A percentile compares a stretch with the other conserved stretches of the same genome.
phyloP scores from a whole-genome alignment of 2,329 filamentous ascomycete species.

The Trichoderma asperellum region DNA sequence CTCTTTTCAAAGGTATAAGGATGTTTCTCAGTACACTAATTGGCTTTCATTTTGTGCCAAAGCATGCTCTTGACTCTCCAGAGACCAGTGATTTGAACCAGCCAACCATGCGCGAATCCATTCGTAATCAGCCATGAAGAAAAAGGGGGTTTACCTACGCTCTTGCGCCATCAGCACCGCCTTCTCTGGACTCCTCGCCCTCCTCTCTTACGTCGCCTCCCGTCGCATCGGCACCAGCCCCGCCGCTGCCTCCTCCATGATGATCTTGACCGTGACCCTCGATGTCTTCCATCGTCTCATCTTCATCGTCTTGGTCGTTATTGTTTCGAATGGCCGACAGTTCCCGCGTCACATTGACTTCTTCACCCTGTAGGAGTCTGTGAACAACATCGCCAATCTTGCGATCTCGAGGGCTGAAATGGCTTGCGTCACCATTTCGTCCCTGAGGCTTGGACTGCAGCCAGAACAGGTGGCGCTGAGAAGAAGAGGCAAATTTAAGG shows the following conservation, averaged over 20 bases:
- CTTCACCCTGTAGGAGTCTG: conserved; percentile 81
- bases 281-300: conserved; percentile 60
- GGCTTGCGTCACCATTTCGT: conserved; percentile 68
- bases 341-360: conserved; percentile 77
- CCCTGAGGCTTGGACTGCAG: conserved; percentile 87
- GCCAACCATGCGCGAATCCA: conserved; percentile 33
- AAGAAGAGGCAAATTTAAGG: conserved; percentile 91
- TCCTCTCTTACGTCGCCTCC: conserved; percentile 91
- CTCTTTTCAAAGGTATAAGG: conserved; percentile 37
- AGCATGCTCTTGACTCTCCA: conserved; percentile 27
- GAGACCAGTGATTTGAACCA: conserved; percentile 30
- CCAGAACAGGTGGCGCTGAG: conserved; percentile 93
- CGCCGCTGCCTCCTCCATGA: conserved; percentile 68
- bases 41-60: conserved; percentile 33
- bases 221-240: conserved; percentile 83
- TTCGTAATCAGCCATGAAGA: conserved; percentile 37
- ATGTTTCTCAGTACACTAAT: conserved; percentile 42
- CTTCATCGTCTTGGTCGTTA: conserved; percentile 61
- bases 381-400: conserved; percentile 90
- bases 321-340: conserved; percentile 65
- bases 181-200: conserved; percentile 84
- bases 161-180: conserved; percentile 95
- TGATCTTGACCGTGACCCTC: conserved; percentile 66
- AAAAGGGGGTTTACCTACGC: conserved; percentile 78
- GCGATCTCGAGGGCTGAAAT: conserved; percentile 82